Evolutionary conservation across 768 basidiomycete genomes (phyloP).

Genomic region (Rhodotorula toruloides): DNA sequence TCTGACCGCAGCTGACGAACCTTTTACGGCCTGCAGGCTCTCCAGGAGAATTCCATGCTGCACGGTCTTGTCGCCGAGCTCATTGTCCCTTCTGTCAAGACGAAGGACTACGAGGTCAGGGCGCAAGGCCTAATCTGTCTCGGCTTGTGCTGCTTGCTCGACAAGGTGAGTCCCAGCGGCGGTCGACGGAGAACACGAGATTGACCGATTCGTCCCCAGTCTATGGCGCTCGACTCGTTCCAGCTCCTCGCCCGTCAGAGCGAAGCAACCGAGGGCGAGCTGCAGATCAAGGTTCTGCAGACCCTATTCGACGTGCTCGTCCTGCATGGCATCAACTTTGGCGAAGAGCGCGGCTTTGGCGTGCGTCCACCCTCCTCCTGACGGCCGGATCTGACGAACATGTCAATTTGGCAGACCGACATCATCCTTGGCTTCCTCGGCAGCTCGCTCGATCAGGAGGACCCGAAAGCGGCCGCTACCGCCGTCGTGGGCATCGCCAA

Average conservation of each 20-base stretch:
- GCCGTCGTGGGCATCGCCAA: conserved; percentile 79
- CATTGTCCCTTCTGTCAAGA: conserved; percentile 81
- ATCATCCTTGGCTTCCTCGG: conserved; percentile 66
- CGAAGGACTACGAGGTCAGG: conserved; percentile 74
- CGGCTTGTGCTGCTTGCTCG: conserved; percentile 80
- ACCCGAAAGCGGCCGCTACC: conserved; percentile 61
- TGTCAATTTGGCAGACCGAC: conserved; percentile 37
- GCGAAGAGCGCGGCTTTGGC: conserved; percentile 36
- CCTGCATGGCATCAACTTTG: conserved; percentile 68
- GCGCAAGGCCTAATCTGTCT: conserved; percentile 75
- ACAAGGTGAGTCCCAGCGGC: conserved; percentile 53
- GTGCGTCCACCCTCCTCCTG: conserved; percentile 6
- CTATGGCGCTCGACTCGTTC: conserved; percentile 58
- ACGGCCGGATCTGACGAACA: not conserved
- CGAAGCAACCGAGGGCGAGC: conserved; percentile 55
- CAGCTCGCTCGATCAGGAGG: conserved; percentile 57
- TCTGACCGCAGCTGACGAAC: not conserved
- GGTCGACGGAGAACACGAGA: not conserved
- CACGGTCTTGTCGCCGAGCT: conserved; percentile 69
- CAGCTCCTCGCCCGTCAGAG: conserved; percentile 78
- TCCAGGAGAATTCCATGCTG: conserved; percentile 63
- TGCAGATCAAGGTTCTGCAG: conserved; percentile 62
- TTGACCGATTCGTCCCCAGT: conserved; percentile 42
- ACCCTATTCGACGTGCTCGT: conserved; percentile 80
- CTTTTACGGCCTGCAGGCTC: conserved; percentile 42